Evolutionary conservation across 75 land plant genomes (phyloP).

Genomic region (Cupressus sempervirens): DNA sequence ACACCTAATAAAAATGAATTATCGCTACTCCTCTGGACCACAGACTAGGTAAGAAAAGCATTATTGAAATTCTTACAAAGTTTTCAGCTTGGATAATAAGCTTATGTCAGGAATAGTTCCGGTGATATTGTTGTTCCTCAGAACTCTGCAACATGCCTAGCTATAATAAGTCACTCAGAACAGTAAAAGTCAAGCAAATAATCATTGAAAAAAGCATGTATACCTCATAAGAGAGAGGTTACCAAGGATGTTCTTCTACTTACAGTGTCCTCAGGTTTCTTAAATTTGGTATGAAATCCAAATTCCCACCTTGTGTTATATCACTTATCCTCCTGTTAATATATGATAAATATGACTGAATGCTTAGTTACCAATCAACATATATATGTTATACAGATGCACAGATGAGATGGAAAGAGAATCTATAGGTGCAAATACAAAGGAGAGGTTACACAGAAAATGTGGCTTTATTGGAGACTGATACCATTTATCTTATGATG

Average conservation of each 20-base stretch:
- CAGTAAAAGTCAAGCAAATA: background rate
- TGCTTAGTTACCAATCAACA: background rate
- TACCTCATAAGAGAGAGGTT: too few species aligned
- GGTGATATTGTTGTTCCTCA: constrained; percentile 37
- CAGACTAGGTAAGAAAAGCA: background rate
- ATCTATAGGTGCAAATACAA: background rate
- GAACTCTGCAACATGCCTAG: constrained; percentile 17
- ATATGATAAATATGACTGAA: background rate
- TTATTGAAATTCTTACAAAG: constrained; percentile 30
- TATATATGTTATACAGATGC: background rate
- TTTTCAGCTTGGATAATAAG: constrained; percentile 13
- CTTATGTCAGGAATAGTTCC: constrained; percentile 39
- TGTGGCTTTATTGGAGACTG: background rate
- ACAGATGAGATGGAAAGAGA: background rate
- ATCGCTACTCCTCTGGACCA: background rate
- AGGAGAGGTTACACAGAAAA: background rate
- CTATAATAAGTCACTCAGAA: background rate
- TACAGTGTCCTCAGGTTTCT: constrained; percentile 16
- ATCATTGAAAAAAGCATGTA: background rate
- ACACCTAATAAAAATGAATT: background rate
- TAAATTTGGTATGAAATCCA: constrained; percentile 13
- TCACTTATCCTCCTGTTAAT: constrained; percentile 25
- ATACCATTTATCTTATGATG: background rate
- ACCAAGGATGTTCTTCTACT: background rate
- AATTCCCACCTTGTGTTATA: constrained; percentile 8